Evolutionary conservation across 2,329 filamentous ascomycete genomes (phyloP), one percentile per base, ranked within the genome.

Genomic region (Aotearoamyces nothofagi): DNA sequence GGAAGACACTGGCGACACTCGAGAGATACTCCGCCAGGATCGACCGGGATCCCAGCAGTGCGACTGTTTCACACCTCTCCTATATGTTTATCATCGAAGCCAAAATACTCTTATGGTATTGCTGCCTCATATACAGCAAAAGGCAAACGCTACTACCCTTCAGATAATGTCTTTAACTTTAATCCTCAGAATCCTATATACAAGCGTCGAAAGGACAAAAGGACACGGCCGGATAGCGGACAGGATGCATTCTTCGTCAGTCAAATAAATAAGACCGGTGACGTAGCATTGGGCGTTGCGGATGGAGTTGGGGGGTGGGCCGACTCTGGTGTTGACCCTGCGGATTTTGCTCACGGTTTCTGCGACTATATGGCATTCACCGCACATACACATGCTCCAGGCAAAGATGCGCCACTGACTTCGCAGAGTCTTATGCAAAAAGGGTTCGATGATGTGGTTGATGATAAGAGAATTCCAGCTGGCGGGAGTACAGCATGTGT

Each of bases 261-360:
- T 47, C 71, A 75, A 14, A 61, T 94, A n/a, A 81, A 79, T 29
- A 69, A 73, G 38, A 67, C 66, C 2, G 65, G 72, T 20, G 64
- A 73, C 22, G 68, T 93, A 8, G 82, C 86, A 1, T 77, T 98
- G 41, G 90, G 83, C 11, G 70, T 98, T 14, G 84, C 86, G 30
- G 90, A 98, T 50, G 90, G 90, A 8, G 90, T 98, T 0, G 90
- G 90, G 26, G 90, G 90, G 19, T 98, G 90, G 86, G 72, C 78
- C 38, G 81, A 93, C 43, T 87, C 79, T 22, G 84, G 84, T 24
- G 77, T 98, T 29, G 86, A 98, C 47, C 86, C 90, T 6, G 84
- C 84, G 15, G 82, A 94, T 54, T 96, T 96, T 54, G 90, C 87
- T 3, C 87, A 96, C 51, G 81, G 79, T 22, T 62, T 98, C 35